Conservation (phyloP, 805 yeast genomes). For the Debaryomyces prosopidis region DNA sequence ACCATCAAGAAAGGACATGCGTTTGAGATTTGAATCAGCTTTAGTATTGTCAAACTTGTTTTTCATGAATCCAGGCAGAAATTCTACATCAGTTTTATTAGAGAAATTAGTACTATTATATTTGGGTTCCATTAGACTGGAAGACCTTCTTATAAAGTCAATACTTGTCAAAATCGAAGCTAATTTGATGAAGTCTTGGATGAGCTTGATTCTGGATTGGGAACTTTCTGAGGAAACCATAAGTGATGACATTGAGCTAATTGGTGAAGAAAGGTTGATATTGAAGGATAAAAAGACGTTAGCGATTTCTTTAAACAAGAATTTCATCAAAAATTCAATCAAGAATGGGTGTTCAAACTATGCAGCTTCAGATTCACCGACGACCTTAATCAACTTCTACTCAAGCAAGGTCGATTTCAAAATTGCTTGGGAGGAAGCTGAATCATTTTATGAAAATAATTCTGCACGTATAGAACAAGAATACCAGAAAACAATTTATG, state of each 20-base stretch:
- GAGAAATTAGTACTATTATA: constrained; percentile 50
- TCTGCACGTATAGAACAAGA: constrained; percentile 15
- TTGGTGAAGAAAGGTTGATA: constrained; percentile 49
- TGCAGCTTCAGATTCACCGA: neutral
- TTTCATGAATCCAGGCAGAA: constrained; percentile 42
- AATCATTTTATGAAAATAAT: constrained; percentile 23
- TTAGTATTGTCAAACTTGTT: constrained; percentile 52
- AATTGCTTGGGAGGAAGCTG: constrained; percentile 23
- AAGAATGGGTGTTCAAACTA: neutral
- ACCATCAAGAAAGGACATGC: constrained; percentile 19
- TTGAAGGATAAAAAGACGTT: constrained; percentile 40
- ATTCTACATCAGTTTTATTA: constrained; percentile 49
- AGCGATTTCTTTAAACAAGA: constrained; percentile 52
- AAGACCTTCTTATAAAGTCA: constrained; percentile 61
- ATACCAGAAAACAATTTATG: constrained; percentile 47
- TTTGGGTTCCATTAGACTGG: constrained; percentile 59
- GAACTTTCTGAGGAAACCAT: constrained; percentile 50
- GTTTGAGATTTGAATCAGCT: constrained; percentile 43
- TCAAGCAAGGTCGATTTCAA: neutral
- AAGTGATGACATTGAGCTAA: constrained; percentile 45
- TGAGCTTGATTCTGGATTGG: constrained; percentile 63
- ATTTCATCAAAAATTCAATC: constrained; percentile 50
- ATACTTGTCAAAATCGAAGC: constrained; percentile 62
- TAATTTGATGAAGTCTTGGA: constrained; percentile 57
- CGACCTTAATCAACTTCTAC: constrained; percentile 6